These are phyloP conservation scores for Tanacetum coccineum DNA, from an alignment of 129 eudicot species.

Conservation along the genomic window DNA sequence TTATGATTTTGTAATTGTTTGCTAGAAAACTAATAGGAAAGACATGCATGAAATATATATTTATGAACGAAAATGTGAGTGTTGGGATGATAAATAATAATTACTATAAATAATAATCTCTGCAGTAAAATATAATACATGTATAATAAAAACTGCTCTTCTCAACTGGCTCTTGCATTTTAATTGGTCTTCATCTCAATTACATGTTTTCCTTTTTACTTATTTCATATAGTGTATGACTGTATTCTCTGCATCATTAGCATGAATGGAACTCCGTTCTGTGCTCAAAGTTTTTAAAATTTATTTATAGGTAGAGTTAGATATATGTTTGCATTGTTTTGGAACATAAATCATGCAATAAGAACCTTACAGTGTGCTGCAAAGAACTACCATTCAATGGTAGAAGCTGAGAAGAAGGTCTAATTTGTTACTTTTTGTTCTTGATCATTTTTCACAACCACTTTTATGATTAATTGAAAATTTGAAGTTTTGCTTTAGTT, in stretches of 20 bases:
- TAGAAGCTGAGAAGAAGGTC: conserved; percentile 95
- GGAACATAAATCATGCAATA: conserved; percentile 91
- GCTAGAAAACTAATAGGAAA: too few relatives aligned
- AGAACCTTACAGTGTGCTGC: conserved; percentile 80
- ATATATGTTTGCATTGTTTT: conserved; percentile 95
- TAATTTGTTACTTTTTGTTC: too few relatives aligned
- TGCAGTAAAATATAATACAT: too few relatives aligned
- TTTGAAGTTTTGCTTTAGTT: not conserved
- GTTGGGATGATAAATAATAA: too few relatives aligned
- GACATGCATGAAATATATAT: too few relatives aligned
- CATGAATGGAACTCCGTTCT: not conserved
- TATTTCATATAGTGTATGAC: not conserved
- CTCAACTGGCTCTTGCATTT: not conserved
- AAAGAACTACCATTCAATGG: conserved; percentile 59
- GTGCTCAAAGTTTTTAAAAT: not conserved
- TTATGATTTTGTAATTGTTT: too few relatives aligned
- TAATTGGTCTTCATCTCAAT: not conserved
- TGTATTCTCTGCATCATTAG: not conserved
- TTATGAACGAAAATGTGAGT: too few relatives aligned
- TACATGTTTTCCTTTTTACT: not conserved
- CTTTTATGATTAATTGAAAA: not conserved
- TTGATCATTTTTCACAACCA: too few relatives aligned
- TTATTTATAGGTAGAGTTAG: conserved; percentile 76
- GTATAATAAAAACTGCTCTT: not conserved
- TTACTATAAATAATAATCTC: too few relatives aligned